Evolutionary conservation across 345 rosid species (phyloP), one percentile per base, ranked within the genome.

Genomic region (Nephelium lappaceum): DNA sequence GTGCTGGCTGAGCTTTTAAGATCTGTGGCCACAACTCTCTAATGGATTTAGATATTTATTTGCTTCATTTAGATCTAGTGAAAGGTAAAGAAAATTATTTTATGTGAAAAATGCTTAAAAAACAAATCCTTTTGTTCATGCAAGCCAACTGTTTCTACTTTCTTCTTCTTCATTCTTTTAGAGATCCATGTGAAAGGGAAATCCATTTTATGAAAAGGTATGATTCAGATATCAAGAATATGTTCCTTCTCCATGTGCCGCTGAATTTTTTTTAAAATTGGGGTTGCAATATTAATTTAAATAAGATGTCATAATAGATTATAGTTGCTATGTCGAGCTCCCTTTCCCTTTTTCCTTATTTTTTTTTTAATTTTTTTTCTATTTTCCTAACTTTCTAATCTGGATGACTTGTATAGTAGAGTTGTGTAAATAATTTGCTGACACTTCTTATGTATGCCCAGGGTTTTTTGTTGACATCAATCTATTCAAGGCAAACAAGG

Each of bases 381-480:
- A n/a, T n/a, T n/a, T n/a, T n/a, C 42, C 45, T 47, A 0, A 9
- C 70, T 12, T 14, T 47, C 57, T 18, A 19, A 25, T 68, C 19
- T 18, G 19, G 38, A 27, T 7, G 49, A 12, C 23, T 58, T 45
- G 11, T 23, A 21, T 12, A 41, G 3, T 63, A 10, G 23, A 43
- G 23, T 42, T 67, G 10, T 76, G 66, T 62, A 72, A 16, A 72
- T 76, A 65, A 69, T 76, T 55, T 79, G 49, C 77, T 81, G 67
- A 75, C 23, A 21, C 55, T 73, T 79, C 63, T 63, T 77, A 45
- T 75, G 10, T 60, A 45, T 67, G 43, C 66, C 49, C 89, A 96
- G 98, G 99, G 62, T 96, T 96, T 82, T 95, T 95, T 86, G 86
- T 94, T 38, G 99, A 95, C 83, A 84, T 95, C 70, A 94, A 90